Evolutionary conservation across 225 moss, liverwort and hornwort species (phyloP).

Genomic region (Straminergon stramineum): DNA sequence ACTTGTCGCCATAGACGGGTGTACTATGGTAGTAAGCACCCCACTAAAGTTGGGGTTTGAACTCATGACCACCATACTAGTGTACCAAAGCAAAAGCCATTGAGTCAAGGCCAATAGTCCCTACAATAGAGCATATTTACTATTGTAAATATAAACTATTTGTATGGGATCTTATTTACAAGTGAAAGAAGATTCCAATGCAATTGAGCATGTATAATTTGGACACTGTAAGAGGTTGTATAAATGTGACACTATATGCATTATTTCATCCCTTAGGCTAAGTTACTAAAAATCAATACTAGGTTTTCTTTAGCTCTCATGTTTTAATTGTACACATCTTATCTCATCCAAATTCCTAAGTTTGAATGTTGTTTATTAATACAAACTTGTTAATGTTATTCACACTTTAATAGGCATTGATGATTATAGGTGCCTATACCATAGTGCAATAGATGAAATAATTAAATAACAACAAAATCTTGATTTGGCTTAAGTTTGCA

Average conservation of each 20-base stretch:
- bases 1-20: too few species aligned
- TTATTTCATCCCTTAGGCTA: accelerated
- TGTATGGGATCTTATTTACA: too few species aligned
- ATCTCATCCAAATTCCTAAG: background rate
- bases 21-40: too few species aligned
- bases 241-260: background rate
- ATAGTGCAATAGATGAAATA: background rate
- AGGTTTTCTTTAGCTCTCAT: too few species aligned
- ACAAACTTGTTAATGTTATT: background rate
- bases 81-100: too few species aligned
- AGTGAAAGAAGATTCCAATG: background rate
- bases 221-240: background rate
- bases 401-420: background rate
- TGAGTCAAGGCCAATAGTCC: too few species aligned
- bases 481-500: accelerated
- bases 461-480: background rate
- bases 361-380: background rate
- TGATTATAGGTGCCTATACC: background rate
- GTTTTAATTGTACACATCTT: accelerated
- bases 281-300: background rate
- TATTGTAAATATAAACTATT: too few species aligned
- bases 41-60: too few species aligned
- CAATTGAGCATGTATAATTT: background rate
- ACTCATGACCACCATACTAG: too few species aligned
- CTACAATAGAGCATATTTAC: too few species aligned